phyloP scores from a whole-genome alignment of 2,329 filamentous ascomycete genomes.

The Rhytidhysteron rufulum region DNA sequence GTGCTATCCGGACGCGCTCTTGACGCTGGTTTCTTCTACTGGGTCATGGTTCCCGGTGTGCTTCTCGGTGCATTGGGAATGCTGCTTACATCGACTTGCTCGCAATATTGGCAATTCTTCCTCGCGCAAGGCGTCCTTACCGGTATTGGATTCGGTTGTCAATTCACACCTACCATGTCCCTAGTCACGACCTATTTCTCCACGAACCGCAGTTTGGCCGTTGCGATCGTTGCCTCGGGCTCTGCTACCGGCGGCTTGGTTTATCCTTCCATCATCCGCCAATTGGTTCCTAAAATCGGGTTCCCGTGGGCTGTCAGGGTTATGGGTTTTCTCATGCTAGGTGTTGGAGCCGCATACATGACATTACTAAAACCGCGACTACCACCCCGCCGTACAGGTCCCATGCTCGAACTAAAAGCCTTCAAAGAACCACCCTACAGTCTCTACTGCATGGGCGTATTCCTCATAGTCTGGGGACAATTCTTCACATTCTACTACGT shows the following conservation, averaged over 20 bases:
- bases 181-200: conserved; percentile 54
- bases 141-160: conserved; percentile 31
- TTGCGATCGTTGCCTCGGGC: conserved; percentile 58
- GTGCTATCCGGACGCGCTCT: conserved; percentile 50
- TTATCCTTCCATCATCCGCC: conserved; percentile 54
- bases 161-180: conserved; percentile 29
- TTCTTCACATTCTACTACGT: conserved; percentile 47
- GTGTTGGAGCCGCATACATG: conserved; percentile 32
- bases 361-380: conserved; percentile 39
- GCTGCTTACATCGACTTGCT: conserved; percentile 51
- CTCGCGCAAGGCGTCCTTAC: conserved; percentile 32
- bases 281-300: conserved; percentile 57
- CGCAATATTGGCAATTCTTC: conserved; percentile 47
- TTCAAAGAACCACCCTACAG: conserved; percentile 41
- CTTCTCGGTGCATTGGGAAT: conserved; percentile 45
- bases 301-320: conserved; percentile 64
- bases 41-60: conserved; percentile 40
- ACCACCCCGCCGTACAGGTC: conserved; percentile 41
- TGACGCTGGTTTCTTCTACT: conserved; percentile 50
- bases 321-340: conserved; percentile 58
- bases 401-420: conserved; percentile 39
- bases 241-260: conserved; percentile 60
- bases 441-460: conserved; percentile 32
- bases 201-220: conserved; percentile 55
- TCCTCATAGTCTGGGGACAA: conserved; percentile 30